Evolutionary conservation across 495 filamentous ascomycete species (phyloP).

Genomic region (Penicilliopsis zonata): DNA sequence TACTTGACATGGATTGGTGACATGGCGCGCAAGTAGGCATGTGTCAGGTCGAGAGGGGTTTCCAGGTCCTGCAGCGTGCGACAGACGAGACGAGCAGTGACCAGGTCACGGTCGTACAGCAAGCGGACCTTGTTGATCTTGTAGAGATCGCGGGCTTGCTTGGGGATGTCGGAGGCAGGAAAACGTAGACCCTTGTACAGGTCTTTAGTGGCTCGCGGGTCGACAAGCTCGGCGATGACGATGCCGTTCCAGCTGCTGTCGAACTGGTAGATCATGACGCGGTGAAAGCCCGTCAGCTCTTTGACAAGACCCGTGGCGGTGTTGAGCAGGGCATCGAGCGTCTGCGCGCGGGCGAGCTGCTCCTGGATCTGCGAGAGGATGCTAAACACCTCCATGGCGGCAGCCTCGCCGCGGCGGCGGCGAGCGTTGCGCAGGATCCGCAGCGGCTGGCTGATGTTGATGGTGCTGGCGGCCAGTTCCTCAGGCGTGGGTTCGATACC

Average conservation of each 20-base stretch:
- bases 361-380: constrained; percentile 81
- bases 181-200: constrained; percentile 91
- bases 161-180: constrained; percentile 87
- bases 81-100: constrained; percentile 70
- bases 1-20: constrained; percentile 90
- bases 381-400: constrained; percentile 88
- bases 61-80: constrained; percentile 65
- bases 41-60: constrained; percentile 70
- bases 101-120: constrained; percentile 24
- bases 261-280: constrained; percentile 94
- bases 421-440: constrained; percentile 68
- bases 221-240: constrained; percentile 80
- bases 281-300: constrained; percentile 85
- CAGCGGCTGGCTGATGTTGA: constrained; percentile 36
- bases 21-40: constrained; percentile 81
- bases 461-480: constrained; percentile 53
- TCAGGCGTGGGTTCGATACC: constrained; percentile 54
- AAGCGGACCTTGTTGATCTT: constrained; percentile 40
- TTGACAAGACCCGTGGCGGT: constrained; percentile 37
- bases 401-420: constrained; percentile 68
- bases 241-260: constrained; percentile 73
- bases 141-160: constrained; percentile 72
- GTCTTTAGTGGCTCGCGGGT: constrained; percentile 64
- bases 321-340: constrained; percentile 34
- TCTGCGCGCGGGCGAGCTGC: constrained; percentile 56